Percentiles rank a stretch among this genome's conserved stretches.
Evolutionary conservation across 2,329 filamentous ascomycete species (phyloP).

Genomic region (Phialophora tarda): DNA sequence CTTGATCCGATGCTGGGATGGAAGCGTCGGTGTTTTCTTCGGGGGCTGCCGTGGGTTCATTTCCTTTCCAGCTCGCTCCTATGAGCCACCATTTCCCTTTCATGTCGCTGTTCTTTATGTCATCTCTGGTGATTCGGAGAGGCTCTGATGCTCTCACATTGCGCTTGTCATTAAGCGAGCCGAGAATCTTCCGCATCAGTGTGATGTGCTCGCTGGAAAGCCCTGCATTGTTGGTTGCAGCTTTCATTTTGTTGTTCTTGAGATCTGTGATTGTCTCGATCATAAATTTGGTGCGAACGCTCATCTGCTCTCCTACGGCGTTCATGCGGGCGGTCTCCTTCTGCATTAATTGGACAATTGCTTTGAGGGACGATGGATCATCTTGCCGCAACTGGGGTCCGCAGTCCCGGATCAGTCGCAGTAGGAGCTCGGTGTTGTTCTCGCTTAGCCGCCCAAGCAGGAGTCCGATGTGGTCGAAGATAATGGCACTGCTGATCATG

Average conservation of each 20-base stretch:
- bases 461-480: conserved; percentile 88
- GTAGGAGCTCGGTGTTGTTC: conserved; percentile 82
- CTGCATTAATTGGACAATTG: conserved; percentile 81
- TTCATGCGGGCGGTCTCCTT: conserved; percentile 71
- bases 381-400: conserved; percentile 86
- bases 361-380: conserved; percentile 84
- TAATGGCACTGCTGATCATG: conserved; percentile 77
- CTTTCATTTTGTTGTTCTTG: conserved; percentile 90
- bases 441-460: conserved; percentile 79
- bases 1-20: conserved; percentile 39
- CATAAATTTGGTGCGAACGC: conserved; percentile 94
- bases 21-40: conserved; percentile 26
- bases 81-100: conserved; percentile 99
- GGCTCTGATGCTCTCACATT: conserved; percentile 77
- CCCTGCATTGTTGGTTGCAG: conserved; percentile 70
- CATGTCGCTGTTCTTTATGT: conserved; percentile 82
- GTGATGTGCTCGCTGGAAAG: conserved; percentile 81
- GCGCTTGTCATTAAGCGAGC: conserved; percentile 68
- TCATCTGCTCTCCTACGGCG: conserved; percentile 66
- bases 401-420: conserved; percentile 80
- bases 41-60: conserved; percentile 45
- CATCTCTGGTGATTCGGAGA: conserved; percentile 77
- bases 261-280: conserved; percentile 93
- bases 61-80: conserved; percentile 80
- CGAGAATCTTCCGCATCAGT: conserved; percentile 86